These are phyloP conservation scores for Trichoderma sp. DNA, from an alignment of 2,329 filamentous ascomycete genomes.

Conservation along the genomic window DNA sequence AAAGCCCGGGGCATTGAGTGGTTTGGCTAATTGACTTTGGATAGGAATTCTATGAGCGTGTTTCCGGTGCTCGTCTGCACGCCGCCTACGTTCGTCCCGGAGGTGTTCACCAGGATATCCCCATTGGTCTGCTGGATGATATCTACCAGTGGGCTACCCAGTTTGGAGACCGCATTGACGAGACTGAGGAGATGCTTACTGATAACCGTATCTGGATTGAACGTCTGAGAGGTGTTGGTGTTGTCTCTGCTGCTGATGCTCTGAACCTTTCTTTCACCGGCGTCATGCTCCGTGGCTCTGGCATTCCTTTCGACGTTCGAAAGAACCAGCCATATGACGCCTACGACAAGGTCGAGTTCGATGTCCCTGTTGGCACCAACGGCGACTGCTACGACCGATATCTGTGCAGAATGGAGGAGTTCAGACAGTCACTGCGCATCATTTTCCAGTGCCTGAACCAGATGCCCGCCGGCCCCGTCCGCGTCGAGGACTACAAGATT, in stretches of 20 bases:
- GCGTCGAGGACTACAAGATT: constrained; percentile 98
- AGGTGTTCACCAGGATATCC: constrained; percentile 94
- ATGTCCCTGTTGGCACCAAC: constrained; percentile 93
- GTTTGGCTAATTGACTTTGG: neutral
- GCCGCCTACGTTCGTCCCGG: constrained; percentile 95
- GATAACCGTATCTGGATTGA: constrained; percentile 99
- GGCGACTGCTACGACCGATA: constrained; percentile 99
- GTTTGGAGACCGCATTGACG: constrained; percentile 96
- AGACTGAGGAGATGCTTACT: constrained; percentile 97
- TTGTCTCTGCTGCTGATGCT: constrained; percentile 89
- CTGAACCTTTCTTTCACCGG: constrained; percentile 95
- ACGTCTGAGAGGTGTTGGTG: constrained; percentile 86
- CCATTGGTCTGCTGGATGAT: constrained; percentile 90
- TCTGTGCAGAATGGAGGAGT: constrained; percentile 99
- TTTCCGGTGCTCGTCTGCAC: constrained; percentile 95
- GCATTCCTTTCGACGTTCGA: constrained; percentile 93
- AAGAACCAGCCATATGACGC: constrained; percentile 98
- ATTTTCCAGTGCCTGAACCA: constrained; percentile 99
- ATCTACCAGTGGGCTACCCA: constrained; percentile 99
- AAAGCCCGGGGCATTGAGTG: neutral
- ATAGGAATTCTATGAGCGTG: constrained; percentile 99
- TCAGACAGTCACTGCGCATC: constrained; percentile 95
- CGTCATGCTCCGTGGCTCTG: constrained; percentile 96
- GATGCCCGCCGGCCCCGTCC: constrained; percentile 92
- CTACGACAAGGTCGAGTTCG: constrained; percentile 97